Conservation (phyloP, 495 filamentous ascomycete genomes). For the Parachaetomium inaequale region DNA sequence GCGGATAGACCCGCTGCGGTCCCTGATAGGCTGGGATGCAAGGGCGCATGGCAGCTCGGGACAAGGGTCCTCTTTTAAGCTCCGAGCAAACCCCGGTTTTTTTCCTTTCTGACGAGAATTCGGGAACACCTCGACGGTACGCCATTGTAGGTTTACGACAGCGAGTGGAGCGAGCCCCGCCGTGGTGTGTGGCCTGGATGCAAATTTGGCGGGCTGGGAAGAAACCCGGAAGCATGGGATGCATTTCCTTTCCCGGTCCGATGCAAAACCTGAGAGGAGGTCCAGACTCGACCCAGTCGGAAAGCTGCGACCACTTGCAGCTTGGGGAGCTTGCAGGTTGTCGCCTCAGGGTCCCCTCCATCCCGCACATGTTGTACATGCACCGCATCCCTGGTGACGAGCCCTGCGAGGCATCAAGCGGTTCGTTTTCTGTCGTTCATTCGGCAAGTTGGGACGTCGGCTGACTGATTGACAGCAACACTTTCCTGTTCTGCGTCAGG, state of each 20-base stretch:
- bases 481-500: background rate
- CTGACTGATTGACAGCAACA: no score
- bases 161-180: background rate
- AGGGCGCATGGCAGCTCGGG: background rate
- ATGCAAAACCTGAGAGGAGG: no score
- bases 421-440: background rate
- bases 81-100: background rate
- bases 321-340: background rate
- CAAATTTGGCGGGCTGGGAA: no score
- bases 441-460: no score
- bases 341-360: background rate
- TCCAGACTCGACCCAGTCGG: background rate
- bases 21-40: constrained; percentile 28
- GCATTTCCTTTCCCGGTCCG: no score
- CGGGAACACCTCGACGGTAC: background rate
- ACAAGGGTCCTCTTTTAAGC: background rate
- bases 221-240: no score
- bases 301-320: background rate
- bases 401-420: background rate
- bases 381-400: background rate
- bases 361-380: background rate
- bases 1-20: constrained; percentile 9
- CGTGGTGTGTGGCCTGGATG: background rate
- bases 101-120: background rate
- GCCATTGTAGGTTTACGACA: background rate